Evolutionary conservation across 306 rosid species (phyloP), one percentile per base, ranked within the genome.

Genomic region (Lathyrus tuberosus): DNA sequence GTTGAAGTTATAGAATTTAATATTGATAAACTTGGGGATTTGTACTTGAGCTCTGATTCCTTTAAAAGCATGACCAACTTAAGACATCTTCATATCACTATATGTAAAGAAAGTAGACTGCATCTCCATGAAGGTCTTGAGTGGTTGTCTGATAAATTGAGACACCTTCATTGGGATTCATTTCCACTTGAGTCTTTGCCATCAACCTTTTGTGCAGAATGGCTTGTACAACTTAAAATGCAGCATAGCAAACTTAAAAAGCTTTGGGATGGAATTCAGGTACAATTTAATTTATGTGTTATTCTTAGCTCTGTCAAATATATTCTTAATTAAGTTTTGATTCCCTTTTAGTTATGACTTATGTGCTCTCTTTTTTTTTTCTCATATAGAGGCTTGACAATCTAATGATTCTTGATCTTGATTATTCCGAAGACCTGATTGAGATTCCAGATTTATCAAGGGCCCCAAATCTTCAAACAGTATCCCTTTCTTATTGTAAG

Each of bases 261-360:
- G 28, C 57, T 65, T 1, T 65, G 70, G 57, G 42, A 46, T 44
- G 70, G 70, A 65, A 18, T 65, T n/a, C 70, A 65, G 70, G 70
- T 65, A 44, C 2, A 5, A 0, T n/a, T 60, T 10, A 11, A 15
- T 1, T 65, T 5, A 22, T 24, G 12, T 40, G 13, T 63, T 3
- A 30, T 30, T 4, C 5, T 30, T 30, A 30, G 5, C 33, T 30
- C 33, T 30, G 5, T 3, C 4, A 30, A 0, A n/a, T n/a, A n/a
- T n/a, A n/a, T n/a, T n/a, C n/a, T n/a, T n/a, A n/a, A n/a, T n/a
- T n/a, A 30, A 30, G 33, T 30, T 31, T 59, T 5, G 3, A 28
- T 14, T 57, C 42, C 7, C 10, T 7, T 58, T 31, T 59, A 7
- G 20, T 59, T 1, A 57, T 6, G 16, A 24, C 16, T 59, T 5